Evolutionary conservation across 169 alveolate species (phyloP), one percentile per base, ranked within the genome.

Genomic region (Amoebophrya sp.): DNA sequence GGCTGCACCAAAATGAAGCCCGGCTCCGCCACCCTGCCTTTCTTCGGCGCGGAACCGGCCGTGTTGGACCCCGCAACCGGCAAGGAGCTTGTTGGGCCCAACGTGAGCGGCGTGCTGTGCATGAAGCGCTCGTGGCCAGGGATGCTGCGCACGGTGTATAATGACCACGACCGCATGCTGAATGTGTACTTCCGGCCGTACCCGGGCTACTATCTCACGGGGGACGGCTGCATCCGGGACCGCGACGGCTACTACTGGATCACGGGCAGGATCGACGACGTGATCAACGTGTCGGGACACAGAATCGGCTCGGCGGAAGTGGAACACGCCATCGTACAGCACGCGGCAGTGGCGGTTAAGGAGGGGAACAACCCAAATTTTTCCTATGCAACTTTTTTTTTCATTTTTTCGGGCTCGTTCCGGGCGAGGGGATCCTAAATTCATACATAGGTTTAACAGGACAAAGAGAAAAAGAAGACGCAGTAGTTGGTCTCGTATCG

Each of bases 251-350:
- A 97, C 93, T 93, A 96, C 91, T 97, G 99, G 98, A 97, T 98
- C 41, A 96, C 98, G 43, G 99, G 99, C 42, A 94, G 99, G 42
- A 95, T 97, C 42, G 99, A 98, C 93, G 99, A 98, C 92, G 98
- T 98, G 0, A 94, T 97, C 91, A 97, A 97, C 91, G 98, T 97
- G 50, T 94, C 98, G 23, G 98, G 99, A 0, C 99, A 97, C 92
- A 94, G 99, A 40, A 94, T 97, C 42, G 97, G 98, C 69, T 96
- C 98, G 7, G 99, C 98, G 0, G 99, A 97, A 91, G 96, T 97
- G 50, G 99, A 97, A 92, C 97, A 96, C 88, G 98, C 98, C 40
- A 92, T 97, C 88, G 97, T 96, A 41, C 97, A 95, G 92, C 97
- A 97, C 89, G 88, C 92, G 43, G 91, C 90, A 42, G 97, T 96